Evolutionary conservation across 1,139 yeast genomes (phyloP), one percentile per base, ranked within the genome.

Genomic region (Suhomyces terraborum): DNA sequence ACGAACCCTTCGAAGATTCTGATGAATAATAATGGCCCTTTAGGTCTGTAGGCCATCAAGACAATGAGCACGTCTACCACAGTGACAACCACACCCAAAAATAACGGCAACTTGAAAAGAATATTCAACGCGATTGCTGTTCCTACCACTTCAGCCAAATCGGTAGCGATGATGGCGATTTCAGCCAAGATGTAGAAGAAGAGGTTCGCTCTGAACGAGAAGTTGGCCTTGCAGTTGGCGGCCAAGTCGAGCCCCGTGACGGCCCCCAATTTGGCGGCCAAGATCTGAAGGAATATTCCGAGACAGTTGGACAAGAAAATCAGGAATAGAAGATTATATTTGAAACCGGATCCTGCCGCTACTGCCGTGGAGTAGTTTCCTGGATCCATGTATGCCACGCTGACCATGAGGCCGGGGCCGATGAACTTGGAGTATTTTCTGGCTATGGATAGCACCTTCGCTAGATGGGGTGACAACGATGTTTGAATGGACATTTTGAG

Each of bases 361-460:
- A 93, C 96, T 27, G 95, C 93, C 2, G 98, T 88, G 23, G 96
- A 84, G 64, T 91, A 93, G 65, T 93, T 93, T 2, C 98, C 98
- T 1, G 98, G 98, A 57, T 93, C 98, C 86, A 93, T 88, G 58
- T 91, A 93, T 0, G 98, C 96, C 38, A 93, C 98, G 17, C 94
- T 80, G 21, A 93, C 95, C 93, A 91, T 83, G 35, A 91, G 75
- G 0, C 98, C 98, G 0, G 97, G 97, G 1, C 98, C 97, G 3
- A 89, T 68, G 62, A 89, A 89, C 50, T 74, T 67, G 40, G 75
- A 59, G 60, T 84, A 86, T 51, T 82, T 84, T 48, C 62, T 60
- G 27, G 73, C 46, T 8, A 38, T 32, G 14, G 35, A 27, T 12
- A 41, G 28, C 16, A 22, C 36, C 12, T 20, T 32, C n/a, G 19